Percentiles rank a stretch among this genome's conserved stretches.
phyloP scores from a whole-genome alignment of 2,329 filamentous ascomycete species.

The Chrysoporthe austroafricana region DNA sequence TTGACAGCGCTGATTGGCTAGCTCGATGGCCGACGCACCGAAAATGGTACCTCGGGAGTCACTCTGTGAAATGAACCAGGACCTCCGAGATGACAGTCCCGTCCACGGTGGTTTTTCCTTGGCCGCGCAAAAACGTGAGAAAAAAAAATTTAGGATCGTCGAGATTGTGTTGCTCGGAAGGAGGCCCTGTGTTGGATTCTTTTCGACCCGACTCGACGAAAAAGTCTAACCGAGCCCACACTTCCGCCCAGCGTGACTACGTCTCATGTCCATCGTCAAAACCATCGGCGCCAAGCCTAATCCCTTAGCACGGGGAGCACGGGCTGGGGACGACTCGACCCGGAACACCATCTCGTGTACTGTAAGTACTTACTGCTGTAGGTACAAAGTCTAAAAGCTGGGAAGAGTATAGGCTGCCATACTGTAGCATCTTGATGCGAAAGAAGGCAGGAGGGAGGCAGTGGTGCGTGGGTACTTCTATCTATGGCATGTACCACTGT shows the following conservation, averaged over 20 bases:
- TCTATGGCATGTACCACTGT: too few species aligned
- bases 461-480: too few species aligned
- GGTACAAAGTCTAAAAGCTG: background rate
- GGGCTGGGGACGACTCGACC: background rate
- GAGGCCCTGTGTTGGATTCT: background rate
- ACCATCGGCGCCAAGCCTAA: background rate
- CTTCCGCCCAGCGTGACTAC: too few species aligned
- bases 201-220: background rate
- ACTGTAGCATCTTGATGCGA: too few species aligned
- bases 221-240: too few species aligned
- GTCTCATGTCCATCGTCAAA: background rate
- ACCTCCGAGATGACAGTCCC: conserved; percentile 8
- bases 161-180: conserved; percentile 1
- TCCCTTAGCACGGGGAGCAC: background rate
- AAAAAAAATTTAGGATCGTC: conserved; percentile 14
- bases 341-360: background rate
- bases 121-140: conserved; percentile 10
- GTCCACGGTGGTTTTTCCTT: conserved; percentile 21
- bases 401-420: too few species aligned
- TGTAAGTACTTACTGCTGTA: background rate
- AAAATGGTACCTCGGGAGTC: conserved; percentile 11
- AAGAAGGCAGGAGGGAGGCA: too few species aligned
- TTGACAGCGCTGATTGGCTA: conserved; percentile 14
- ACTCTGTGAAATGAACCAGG: conserved; percentile 13
- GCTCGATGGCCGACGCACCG: conserved; percentile 17